Percentiles rank a stretch among this genome's conserved stretches.
Conservation (phyloP, 83 land plant species). For the Isoetes engelmannii region DNA sequence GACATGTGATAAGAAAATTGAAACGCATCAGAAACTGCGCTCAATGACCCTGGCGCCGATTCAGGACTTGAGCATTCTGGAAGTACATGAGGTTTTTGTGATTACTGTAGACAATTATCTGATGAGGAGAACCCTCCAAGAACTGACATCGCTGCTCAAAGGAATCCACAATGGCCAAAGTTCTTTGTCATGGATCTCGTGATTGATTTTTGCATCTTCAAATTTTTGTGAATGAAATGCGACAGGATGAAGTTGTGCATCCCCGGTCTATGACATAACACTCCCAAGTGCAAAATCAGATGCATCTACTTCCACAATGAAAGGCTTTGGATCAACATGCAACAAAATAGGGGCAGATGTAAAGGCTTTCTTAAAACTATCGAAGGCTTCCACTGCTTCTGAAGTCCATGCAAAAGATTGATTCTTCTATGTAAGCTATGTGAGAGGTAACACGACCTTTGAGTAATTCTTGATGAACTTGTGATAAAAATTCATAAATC, state of each 20-base stretch:
- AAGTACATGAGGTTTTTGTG: conserved; percentile 22
- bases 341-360: not conserved
- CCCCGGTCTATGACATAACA: not conserved
- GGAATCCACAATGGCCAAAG: conserved; percentile 9
- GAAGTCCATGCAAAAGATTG: conserved; percentile 9
- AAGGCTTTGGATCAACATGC: conserved; percentile 9
- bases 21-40: conserved; percentile 2
- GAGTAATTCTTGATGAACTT: conserved; percentile 11
- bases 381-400: not conserved
- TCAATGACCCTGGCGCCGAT: conserved; percentile 16
- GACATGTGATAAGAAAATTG: conserved; percentile 12
- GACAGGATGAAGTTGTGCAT: conserved; percentile 6
- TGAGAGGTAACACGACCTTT: conserved; percentile 13
- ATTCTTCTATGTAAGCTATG: not conserved
- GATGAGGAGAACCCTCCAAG: conserved; percentile 16
- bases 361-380: not conserved
- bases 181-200: conserved; percentile 14
- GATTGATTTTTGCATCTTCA: not conserved
- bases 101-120: conserved; percentile 15
- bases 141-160: conserved; percentile 19
- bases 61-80: conserved; percentile 8
- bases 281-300: conserved; percentile 13
- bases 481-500: not conserved
- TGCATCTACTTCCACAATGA: conserved; percentile 4
- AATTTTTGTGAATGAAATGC: conserved; percentile 5